Evolutionary conservation across 495 filamentous ascomycete species (phyloP).

Genomic region (Tuber microsphaerosporum): DNA sequence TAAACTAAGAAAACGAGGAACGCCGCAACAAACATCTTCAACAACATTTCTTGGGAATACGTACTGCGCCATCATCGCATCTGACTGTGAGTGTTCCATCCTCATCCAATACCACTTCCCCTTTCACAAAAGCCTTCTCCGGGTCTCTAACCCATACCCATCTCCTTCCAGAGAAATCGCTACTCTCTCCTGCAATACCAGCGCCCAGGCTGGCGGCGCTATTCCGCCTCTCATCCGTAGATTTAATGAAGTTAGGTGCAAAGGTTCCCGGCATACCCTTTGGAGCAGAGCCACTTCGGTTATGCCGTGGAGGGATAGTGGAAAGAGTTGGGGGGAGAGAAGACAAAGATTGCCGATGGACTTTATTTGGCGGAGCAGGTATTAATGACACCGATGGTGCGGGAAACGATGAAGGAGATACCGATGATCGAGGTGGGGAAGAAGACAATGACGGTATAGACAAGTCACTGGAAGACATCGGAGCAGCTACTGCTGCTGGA

Average conservation of each 20-base stretch:
- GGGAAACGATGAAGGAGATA: background rate
- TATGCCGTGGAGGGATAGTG: constrained; percentile 24
- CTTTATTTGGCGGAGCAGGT: constrained; percentile 32
- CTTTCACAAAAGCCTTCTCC: constrained; percentile 79
- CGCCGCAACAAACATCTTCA: background rate
- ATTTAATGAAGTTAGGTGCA: constrained; percentile 89
- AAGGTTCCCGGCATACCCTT: constrained; percentile 58
- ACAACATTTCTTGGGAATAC: constrained; percentile 33
- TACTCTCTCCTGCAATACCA: constrained; percentile 39
- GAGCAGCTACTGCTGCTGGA: constrained; percentile 21
- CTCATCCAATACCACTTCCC: constrained; percentile 79
- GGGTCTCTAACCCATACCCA: constrained; percentile 95
- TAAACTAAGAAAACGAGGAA: background rate
- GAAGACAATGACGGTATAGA: background rate
- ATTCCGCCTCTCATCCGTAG: constrained; percentile 59
- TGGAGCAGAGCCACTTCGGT: constrained; percentile 19
- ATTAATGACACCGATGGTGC: background rate
- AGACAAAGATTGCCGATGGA: constrained; percentile 36
- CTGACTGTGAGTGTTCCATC: constrained; percentile 67
- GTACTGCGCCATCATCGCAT: constrained; percentile 86
- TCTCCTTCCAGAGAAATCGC: constrained; percentile 93
- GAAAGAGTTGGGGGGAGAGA: constrained; percentile 19
- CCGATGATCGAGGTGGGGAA: constrained; percentile 1
- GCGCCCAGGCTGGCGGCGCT: constrained; percentile 23
- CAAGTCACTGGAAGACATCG: constrained; percentile 1